A percentile compares a stretch with the other conserved stretches of the same genome.
phyloP scores from a whole-genome alignment of 305 asterid species.

The Fraxinus sp. region DNA sequence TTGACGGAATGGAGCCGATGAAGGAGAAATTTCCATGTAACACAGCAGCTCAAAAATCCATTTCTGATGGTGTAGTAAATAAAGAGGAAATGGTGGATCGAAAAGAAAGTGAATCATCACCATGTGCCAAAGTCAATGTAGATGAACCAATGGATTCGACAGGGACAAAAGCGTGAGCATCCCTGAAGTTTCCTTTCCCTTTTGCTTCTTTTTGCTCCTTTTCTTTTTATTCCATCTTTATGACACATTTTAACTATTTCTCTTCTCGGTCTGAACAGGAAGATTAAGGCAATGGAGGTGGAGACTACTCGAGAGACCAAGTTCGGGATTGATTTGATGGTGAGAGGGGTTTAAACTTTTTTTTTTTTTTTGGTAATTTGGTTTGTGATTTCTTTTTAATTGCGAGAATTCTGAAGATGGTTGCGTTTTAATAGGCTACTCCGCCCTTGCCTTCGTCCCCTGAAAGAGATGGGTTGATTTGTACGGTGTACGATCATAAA shows the following conservation, averaged over 20 bases:
- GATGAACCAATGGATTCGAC: constrained; percentile 52
- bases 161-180: constrained; percentile 59
- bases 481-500: constrained; percentile 16
- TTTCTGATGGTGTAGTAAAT: constrained; percentile 39
- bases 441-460: constrained; percentile 35
- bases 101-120: constrained; percentile 45
- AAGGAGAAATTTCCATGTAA: constrained; percentile 41
- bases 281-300: constrained; percentile 31
- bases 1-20: constrained; percentile 31
- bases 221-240: constrained; percentile 9
- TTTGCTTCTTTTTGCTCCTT: constrained; percentile 13
- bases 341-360: constrained; percentile 20
- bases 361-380: background rate
- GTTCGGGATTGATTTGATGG: constrained; percentile 58
- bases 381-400: constrained; percentile 12
- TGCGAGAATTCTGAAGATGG: constrained; percentile 18
- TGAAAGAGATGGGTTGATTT: constrained; percentile 31
- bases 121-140: constrained; percentile 49
- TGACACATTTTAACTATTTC: constrained; percentile 18
- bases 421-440: constrained; percentile 34
- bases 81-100: constrained; percentile 42
- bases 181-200: constrained; percentile 30
- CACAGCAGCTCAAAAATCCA: constrained; percentile 36
- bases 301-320: constrained; percentile 37
- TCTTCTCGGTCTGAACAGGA: constrained; percentile 42